Evolutionary conservation across 345 rosid species (phyloP), one percentile per base, ranked within the genome.

Genomic region (Eucalyptus cloeziana): DNA sequence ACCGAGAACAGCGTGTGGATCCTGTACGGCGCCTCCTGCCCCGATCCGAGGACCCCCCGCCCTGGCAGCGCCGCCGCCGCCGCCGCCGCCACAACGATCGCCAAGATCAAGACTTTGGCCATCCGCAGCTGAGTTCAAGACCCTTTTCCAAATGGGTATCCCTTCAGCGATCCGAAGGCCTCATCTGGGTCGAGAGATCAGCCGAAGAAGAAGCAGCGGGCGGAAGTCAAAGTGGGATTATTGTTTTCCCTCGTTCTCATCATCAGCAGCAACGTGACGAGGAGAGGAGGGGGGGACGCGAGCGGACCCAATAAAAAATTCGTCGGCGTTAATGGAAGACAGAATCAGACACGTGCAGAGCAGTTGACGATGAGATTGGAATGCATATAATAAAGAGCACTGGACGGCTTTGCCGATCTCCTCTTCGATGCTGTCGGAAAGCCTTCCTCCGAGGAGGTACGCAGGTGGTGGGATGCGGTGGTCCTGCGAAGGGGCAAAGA

Each of bases 1-100:
- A 98, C 99, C 37, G 98, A 97, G 94, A 98, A 98, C 89, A 97
- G 92, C 67, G 99, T 97, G 86, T 98, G 99, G 93, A 97, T 94
- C 97, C 99, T 94, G 89, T 95, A 93, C 30, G 98, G 97, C 40
- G 94, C 94, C 89, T 93, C 85, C 88, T 81, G 88, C 86, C 87
- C 90, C 92, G 86, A 80, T 69, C 51, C 87, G 45, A 71, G 81
- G 45, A 5, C 13, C 2, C 44, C 81, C 47, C 15, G 83, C 24
- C 5, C 47, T 90, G 88, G 90, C 87, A 93, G 88, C 89, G 88
- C 81, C 89, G 89, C 40, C 79, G 60, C 87, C 86, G 49, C 81
- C 90, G 88, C 37, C 79, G 60, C 87, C 86, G 50, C 40, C 67
- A 80, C 8, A 79, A 86, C 40, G 85, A 79, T 86, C 49, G 69